phyloP scores from a whole-genome alignment of 1,139 yeast genomes.

The Suhomyces wounanorum region DNA sequence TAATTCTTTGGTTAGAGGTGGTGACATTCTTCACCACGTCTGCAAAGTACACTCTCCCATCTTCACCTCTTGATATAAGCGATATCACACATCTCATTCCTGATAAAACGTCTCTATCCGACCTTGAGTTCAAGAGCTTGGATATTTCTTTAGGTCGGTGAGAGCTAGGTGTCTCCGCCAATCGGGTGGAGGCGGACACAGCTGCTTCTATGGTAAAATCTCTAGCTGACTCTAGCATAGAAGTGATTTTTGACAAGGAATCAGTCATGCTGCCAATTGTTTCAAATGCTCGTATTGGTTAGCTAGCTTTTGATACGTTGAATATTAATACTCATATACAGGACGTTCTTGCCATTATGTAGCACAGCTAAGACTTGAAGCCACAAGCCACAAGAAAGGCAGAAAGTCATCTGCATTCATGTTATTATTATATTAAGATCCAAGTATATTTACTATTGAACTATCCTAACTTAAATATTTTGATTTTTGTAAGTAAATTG shows the following conservation, averaged over 20 bases:
- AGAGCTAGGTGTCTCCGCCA: constrained; percentile 58
- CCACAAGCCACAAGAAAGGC: too few species aligned
- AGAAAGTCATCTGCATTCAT: too few species aligned
- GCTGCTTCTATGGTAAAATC: constrained; percentile 83
- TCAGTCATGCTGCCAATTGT: constrained; percentile 35
- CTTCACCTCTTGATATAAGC: constrained; percentile 64
- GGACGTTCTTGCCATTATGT: background rate
- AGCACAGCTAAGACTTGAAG: background rate
- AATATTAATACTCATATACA: background rate
- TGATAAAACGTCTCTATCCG: constrained; percentile 67
- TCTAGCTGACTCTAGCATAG: constrained; percentile 74
- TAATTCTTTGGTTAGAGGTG: constrained; percentile 65
- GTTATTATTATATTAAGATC: too few species aligned
- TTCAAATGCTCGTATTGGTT: background rate
- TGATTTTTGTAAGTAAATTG: too few species aligned
- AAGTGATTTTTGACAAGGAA: constrained; percentile 42
- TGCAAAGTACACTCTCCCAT: constrained; percentile 67
- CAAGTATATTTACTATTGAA: too few species aligned
- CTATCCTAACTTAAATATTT: too few species aligned
- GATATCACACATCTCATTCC: constrained; percentile 81
- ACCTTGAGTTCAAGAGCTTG: constrained; percentile 65
- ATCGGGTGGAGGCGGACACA: constrained; percentile 67
- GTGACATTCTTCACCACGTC: constrained; percentile 89
- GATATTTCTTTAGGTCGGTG: constrained; percentile 65
- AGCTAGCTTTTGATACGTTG: background rate